Conservation (phyloP, 2,329 filamentous ascomycete species). For the Aspergillus thermomutatus region DNA sequence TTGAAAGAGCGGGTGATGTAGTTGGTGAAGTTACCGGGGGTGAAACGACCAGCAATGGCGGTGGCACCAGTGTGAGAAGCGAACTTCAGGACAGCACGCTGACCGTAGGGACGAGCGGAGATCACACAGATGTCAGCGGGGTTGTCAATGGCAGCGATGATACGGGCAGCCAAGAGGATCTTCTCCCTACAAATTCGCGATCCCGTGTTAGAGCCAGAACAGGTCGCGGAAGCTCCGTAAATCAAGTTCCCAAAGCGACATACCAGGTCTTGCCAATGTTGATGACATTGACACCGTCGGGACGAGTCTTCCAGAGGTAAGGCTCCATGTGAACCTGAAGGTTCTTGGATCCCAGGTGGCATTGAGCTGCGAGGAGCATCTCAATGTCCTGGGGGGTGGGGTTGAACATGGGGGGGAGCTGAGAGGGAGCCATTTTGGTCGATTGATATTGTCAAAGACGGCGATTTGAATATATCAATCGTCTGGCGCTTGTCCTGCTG, state of each 20-base stretch:
- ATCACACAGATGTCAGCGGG: slow-evolving; percentile 98
- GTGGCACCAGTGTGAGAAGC: slow-evolving; percentile 96
- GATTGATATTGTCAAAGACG: slow-evolving; percentile 44
- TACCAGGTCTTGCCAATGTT: slow-evolving; percentile 99
- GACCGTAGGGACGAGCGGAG: slow-evolving; percentile 98
- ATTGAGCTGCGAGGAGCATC: slow-evolving; percentile 96
- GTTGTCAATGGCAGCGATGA: slow-evolving; percentile 99
- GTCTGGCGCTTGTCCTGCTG: slow-evolving; percentile 44
- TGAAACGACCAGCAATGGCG: slow-evolving; percentile 99
- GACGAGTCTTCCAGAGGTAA: slow-evolving; percentile 99
- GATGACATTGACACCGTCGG: slow-evolving; percentile 96
- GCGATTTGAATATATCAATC: slow-evolving; percentile 43
- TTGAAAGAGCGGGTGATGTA: slow-evolving; percentile 99
- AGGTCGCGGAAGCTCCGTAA: neutral
- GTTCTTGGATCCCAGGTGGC: slow-evolving; percentile 98
- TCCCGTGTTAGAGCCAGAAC: slow-evolving; percentile 17
- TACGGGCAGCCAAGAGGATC: slow-evolving; percentile 96
- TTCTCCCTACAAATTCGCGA: slow-evolving; percentile 72
- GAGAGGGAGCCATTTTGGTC: slow-evolving; percentile 88
- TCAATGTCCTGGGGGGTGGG: slow-evolving; percentile 98
- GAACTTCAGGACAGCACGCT: slow-evolving; percentile 99
- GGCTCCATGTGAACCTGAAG: slow-evolving; percentile 99
- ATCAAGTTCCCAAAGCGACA: slow-evolving; percentile 27
- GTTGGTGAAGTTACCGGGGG: slow-evolving; percentile 99
- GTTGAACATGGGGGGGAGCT: slow-evolving; percentile 94